These are phyloP conservation scores for Planoprotostelium fungivorum DNA, from an alignment of 78 protist species.

Conservation along the genomic window DNA sequence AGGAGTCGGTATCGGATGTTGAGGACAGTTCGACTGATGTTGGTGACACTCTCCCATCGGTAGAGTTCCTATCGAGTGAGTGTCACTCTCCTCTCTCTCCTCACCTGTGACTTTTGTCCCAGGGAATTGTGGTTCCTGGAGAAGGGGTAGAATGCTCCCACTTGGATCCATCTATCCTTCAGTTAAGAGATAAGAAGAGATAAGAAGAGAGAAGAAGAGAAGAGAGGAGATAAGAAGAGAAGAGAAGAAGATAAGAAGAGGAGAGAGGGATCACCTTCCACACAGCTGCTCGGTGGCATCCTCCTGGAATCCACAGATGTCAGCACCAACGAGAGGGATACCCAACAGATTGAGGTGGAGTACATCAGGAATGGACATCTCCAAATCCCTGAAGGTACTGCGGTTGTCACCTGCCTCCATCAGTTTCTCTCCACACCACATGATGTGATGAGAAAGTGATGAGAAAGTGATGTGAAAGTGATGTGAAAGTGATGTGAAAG, in stretches of 20 bases:
- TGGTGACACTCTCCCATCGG: conserved; percentile 31
- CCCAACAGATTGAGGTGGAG: conserved; percentile 71
- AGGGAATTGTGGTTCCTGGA: conserved; percentile 71
- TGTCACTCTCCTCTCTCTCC: background rate
- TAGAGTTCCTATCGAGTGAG: too few species aligned
- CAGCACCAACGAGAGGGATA: conserved; percentile 87
- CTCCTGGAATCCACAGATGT: conserved; percentile 85
- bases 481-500: background rate
- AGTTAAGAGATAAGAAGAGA: too few species aligned
- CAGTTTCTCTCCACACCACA: conserved; percentile 60
- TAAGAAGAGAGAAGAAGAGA: too few species aligned
- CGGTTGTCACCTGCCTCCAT: conserved; percentile 50
- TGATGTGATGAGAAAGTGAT: conserved; percentile 24
- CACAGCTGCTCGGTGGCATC: conserved; percentile 71
- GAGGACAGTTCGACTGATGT: conserved; percentile 13
- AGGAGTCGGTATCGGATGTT: conserved; percentile 30
- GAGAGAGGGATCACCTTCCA: too few species aligned
- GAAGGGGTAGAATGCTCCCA: conserved; percentile 85
- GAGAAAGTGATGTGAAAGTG: background rate
- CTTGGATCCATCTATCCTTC: conserved; percentile 82
- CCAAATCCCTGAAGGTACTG: conserved; percentile 32
- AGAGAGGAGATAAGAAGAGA: too few species aligned
- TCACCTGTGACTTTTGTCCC: conserved; percentile 29
- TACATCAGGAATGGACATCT: conserved; percentile 69
- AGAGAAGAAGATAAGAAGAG: too few species aligned